phyloP scores from a whole-genome alignment of 768 basidiomycete species.

The Boletales sp. region DNA sequence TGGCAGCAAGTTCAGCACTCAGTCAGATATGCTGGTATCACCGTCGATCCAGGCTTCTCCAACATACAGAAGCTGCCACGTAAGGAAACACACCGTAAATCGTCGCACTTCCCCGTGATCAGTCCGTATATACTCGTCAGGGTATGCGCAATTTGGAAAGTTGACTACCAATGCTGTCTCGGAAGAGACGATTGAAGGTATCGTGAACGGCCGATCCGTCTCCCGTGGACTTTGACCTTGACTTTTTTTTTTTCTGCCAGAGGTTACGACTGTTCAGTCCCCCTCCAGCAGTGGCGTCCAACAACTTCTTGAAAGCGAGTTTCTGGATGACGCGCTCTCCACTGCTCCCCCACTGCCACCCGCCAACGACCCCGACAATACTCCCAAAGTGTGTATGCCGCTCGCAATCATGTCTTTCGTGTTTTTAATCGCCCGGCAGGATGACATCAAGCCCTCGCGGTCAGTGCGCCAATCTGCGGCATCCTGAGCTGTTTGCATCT shows the following conservation, averaged over 20 bases:
- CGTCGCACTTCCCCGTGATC: neutral
- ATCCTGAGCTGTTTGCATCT: neutral
- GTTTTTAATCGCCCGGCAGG: slow-evolving; percentile 1
- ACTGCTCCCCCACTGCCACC: slow-evolving; percentile 44
- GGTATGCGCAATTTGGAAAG: slow-evolving; percentile 71
- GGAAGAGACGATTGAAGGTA: slow-evolving; percentile 26
- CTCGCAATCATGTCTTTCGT: neutral
- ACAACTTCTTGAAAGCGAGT: slow-evolving; percentile 29
- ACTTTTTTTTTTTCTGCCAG: no score
- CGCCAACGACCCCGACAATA: neutral
- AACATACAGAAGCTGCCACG: slow-evolving; percentile 77
- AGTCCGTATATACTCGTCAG: slow-evolving; percentile 32
- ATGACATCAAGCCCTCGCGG: slow-evolving; percentile 48
- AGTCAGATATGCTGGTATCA: slow-evolving; percentile 65
- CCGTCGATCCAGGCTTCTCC: slow-evolving; percentile 70
- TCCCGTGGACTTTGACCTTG: neutral
- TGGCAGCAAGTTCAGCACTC: slow-evolving; percentile 23
- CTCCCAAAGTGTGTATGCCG: neutral
- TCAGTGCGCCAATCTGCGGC: slow-evolving; percentile 17
- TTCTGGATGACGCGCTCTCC: slow-evolving; percentile 57
- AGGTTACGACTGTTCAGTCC: neutral
- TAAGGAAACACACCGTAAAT: slow-evolving; percentile 27
- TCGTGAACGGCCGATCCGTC: neutral
- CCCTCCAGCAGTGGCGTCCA: neutral
- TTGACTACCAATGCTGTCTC: slow-evolving; percentile 15